Evolutionary conservation across 805 yeast genomes (phyloP), one percentile per base, ranked within the genome.

Genomic region (Yarrowia sp.): DNA sequence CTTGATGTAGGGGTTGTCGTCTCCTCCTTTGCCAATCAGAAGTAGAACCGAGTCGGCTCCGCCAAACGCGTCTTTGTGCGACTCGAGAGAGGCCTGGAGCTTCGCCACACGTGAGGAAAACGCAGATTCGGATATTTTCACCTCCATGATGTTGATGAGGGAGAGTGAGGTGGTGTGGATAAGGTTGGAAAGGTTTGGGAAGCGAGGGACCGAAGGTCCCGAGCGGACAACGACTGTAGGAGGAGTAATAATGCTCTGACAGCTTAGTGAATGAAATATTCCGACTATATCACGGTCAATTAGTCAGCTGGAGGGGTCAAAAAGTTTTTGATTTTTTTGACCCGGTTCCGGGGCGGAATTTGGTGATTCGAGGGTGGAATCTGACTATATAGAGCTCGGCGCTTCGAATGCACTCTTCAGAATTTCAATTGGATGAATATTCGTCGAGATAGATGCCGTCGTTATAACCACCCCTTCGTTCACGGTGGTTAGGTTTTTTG

Each of bases 1-100:
- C 76, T 90, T 90, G 73, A 89, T 91, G 76, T 90, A 92, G 55
- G 96, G 96, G 74, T 91, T 89, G 68, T 89, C 93, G 67, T 89
- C 95, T 73, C 90, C 92, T 48, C 90, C 80, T 8, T 96, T 89
- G 11, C 98, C 98, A 53, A 89, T 87, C 13, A 90, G 84, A 51
- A 90, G 83, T 67, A 91, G 71, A 36, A 88, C 69, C 8, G 87
- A 81, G 51, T 80, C 74, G 31, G 81, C 83, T 13, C 78, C 78
- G 14, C 77, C 75, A 71, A 83, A 80, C 33, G 69, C 70, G 15
- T 74, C 39, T 9, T 55, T 75, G 32, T 73, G 69, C 44, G 66
- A 55, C 9, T 65, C 66, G 43, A 69, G 68, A 6, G 68, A 67
- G 14, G n/a, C 35, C 43, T 58, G 50, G 42, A 58, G 51, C 43